Conservation (phyloP, 176 grass and related monocot species). For the Leersia perrieri region DNA sequence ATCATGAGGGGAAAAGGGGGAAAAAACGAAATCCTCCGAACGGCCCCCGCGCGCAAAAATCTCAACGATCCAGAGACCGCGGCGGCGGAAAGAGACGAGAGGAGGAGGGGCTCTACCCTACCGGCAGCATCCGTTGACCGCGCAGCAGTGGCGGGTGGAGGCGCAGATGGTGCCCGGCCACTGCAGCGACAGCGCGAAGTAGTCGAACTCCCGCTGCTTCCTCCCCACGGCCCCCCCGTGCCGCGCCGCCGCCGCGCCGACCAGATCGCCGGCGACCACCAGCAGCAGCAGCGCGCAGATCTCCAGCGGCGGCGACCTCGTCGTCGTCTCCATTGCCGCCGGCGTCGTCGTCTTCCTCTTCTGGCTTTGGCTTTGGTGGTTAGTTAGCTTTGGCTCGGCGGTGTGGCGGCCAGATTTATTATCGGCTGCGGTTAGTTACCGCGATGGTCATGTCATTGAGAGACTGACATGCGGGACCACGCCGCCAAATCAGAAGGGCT, state of each 20-base stretch:
- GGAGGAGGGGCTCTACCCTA: constrained; percentile 37
- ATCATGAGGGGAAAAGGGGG: background rate
- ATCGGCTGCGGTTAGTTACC: background rate
- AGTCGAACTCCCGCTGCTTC: constrained; percentile 71
- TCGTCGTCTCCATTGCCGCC: background rate
- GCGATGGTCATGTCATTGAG: background rate
- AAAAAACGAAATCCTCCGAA: background rate
- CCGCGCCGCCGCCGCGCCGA: background rate
- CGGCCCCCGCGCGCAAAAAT: background rate
- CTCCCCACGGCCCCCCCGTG: background rate
- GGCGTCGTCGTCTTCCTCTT: background rate
- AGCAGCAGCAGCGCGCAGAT: constrained; percentile 1
- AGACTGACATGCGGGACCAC: background rate
- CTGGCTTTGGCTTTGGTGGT: background rate
- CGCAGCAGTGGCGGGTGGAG: constrained; percentile 68
- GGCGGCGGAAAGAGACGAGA: background rate
- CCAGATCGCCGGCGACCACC: background rate
- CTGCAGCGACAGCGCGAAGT: constrained; percentile 76
- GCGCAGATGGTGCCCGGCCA: constrained; percentile 91
- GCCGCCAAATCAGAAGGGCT: background rate
- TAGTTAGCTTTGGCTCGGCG: background rate
- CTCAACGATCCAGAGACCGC: background rate
- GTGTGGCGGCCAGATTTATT: background rate
- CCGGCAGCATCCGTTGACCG: constrained; percentile 84
- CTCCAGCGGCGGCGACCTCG: background rate